These are phyloP conservation scores for Hypoxylon lienhwacheense DNA, from an alignment of 495 filamentous ascomycete species.

Conservation along the genomic window DNA sequence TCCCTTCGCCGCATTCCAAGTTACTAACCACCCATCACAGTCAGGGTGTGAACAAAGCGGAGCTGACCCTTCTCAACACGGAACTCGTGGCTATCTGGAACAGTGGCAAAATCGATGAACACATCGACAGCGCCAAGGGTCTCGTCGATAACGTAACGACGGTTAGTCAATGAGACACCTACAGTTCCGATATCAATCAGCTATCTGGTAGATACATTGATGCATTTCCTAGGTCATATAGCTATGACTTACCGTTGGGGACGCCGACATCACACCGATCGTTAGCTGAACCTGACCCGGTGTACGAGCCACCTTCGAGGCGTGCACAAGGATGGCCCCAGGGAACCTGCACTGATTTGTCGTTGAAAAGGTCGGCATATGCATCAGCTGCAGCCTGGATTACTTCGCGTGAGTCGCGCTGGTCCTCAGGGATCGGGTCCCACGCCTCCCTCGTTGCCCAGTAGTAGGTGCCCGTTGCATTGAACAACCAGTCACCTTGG, in stretches of 20 bases:
- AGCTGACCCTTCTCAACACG: constrained; percentile 53
- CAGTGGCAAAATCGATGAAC: constrained; percentile 48
- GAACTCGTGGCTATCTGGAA: constrained; percentile 56
- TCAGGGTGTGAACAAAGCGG: constrained; percentile 52
- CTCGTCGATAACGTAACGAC: constrained; percentile 57
- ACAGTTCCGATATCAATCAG: constrained; percentile 14
- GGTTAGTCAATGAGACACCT: constrained; percentile 43
- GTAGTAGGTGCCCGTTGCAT: constrained; percentile 52
- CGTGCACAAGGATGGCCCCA: constrained; percentile 53
- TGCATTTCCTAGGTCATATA: neutral
- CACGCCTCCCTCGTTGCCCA: constrained; percentile 49
- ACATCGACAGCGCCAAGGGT: constrained; percentile 50
- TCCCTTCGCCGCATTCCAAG: neutral
- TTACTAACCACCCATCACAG: constrained; percentile 40
- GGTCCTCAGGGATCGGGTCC: constrained; percentile 47
- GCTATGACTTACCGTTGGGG: constrained; percentile 34
- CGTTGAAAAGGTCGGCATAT: constrained; percentile 51
- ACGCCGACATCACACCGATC: constrained; percentile 47
- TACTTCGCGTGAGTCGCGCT: constrained; percentile 47
- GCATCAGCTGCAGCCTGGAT: constrained; percentile 55
- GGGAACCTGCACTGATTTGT: constrained; percentile 50
- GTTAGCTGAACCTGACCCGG: constrained; percentile 41
- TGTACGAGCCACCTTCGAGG: constrained; percentile 52
- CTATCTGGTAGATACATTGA: no score
- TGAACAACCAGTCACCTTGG: constrained; percentile 54